Base-by-base conservation (phyloP, 169 alveolate species). In the Theileria luwenshuni region DNA sequence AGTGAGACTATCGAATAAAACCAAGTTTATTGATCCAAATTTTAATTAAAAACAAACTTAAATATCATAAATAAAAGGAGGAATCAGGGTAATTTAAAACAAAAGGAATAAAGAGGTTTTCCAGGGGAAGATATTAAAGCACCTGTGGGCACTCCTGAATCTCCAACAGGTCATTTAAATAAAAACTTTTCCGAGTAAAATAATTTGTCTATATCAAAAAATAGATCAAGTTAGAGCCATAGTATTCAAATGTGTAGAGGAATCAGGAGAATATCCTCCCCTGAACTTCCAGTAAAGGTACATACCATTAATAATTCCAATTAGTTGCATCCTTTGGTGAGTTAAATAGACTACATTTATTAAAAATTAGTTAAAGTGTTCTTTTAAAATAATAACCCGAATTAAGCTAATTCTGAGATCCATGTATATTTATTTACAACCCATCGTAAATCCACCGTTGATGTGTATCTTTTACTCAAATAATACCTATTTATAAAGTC, bases 61-160 rank as follows among this genome's bases (percentile, higher is more conserved):
- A 59, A 28, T 33, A 59, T 59, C n/a, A 28, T 21, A 21, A 59
- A n/a, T 59, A 59, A 59, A 23, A 28, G 59, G 3, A 21, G 23
- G n/a, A n/a, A n/a, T n/a, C n/a, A 7, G 45, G 45, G 45, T 38
- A 7, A 7, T 38, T 38, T 7, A 38, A 38, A 38, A 38, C 45
- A 54, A 54, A 54, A 23, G 33, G 8, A 54, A 13, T 38, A 33
- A 54, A 12, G 33, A 54, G 2, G 63, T 2, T 54, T 8, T 54
- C 19, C 27, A 25, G 8, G 8, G 33, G 33, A 33, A n/a, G 63
- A 21, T 54, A n/a, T 8, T 33, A 25, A 54, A 54, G 63, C 63
- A 54, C 63, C 63, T 13, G 63, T 54, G 63, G 63, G 63, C 63
- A 54, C 63, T 54, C 27, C 63, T 25, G 25, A 1, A 54, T 5